phyloP scores from a whole-genome alignment of 257 asterid genomes.

The Salvia hispanica region DNA sequence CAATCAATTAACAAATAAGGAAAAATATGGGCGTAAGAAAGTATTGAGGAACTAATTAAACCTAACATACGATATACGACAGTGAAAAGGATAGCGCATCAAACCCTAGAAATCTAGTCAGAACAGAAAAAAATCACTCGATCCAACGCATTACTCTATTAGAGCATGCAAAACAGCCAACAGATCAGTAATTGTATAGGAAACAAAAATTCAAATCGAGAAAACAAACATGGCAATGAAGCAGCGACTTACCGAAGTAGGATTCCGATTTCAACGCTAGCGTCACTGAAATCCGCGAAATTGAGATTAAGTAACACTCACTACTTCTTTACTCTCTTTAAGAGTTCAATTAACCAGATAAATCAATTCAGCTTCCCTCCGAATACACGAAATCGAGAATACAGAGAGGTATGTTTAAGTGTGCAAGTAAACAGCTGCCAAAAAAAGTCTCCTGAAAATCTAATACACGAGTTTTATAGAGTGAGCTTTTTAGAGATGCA shows the following conservation, averaged over 20 bases:
- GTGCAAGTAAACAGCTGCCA: constrained; percentile 30
- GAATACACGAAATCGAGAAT: constrained; percentile 12
- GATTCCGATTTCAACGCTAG: constrained; percentile 34
- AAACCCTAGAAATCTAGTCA: constrained; percentile 40
- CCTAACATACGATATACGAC: background rate
- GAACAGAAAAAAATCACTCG: constrained; percentile 27
- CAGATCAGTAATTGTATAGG: constrained; percentile 19
- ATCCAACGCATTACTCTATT: constrained; percentile 34
- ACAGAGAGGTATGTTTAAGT: constrained; percentile 19
- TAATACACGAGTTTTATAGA: constrained; percentile 28
- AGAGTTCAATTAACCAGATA: constrained; percentile 17
- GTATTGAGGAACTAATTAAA: constrained; percentile 23
- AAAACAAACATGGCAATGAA: no score
- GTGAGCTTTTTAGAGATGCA: constrained; percentile 36
- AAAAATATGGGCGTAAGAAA: background rate
- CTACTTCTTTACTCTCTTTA: background rate
- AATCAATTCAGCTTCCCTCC: constrained; percentile 9
- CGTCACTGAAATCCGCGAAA: constrained; percentile 31
- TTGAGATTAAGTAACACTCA: constrained; percentile 21
- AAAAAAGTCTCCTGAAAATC: constrained; percentile 27
- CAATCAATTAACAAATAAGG: background rate
- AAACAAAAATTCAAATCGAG: no score
- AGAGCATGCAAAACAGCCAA: constrained; percentile 19
- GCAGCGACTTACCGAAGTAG: no score
- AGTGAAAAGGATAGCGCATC: constrained; percentile 30